Percentiles rank a stretch among this genome's conserved stretches.
Evolutionary conservation across 78 protist genomes (phyloP).

Genomic region (Dictyostelium purpureum): DNA sequence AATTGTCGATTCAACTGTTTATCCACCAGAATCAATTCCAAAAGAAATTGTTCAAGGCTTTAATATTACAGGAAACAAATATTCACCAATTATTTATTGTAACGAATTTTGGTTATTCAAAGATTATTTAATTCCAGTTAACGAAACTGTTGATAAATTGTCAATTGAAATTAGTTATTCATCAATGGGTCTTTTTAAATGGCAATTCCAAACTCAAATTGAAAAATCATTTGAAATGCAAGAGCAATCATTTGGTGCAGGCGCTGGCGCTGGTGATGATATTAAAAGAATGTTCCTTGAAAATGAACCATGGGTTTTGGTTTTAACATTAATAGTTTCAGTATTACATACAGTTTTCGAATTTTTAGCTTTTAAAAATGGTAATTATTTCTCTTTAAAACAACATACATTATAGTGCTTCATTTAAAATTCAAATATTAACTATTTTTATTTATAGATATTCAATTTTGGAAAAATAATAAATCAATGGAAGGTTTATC

Average conservation of each 20-base stretch:
- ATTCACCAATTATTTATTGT: conserved; percentile 70
- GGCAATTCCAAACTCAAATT: conserved; percentile 82
- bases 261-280: conserved; percentile 55
- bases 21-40: conserved; percentile 76
- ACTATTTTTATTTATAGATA: conserved; percentile 15
- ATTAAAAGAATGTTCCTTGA: conserved; percentile 90
- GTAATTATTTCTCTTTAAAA: conserved; percentile 3
- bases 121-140: conserved; percentile 56
- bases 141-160: conserved; percentile 66
- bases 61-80: conserved; percentile 37
- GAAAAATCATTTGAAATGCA: conserved; percentile 80
- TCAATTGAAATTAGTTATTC: conserved; percentile 3
- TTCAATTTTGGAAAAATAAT: conserved; percentile 93
- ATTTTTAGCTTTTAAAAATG: conserved; percentile 97
- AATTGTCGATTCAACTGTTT: conserved; percentile 71
- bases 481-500: conserved; percentile 94
- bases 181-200: conserved; percentile 55
- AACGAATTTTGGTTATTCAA: conserved; percentile 89
- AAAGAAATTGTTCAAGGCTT: conserved; percentile 18
- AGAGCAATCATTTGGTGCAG: conserved; percentile 33
- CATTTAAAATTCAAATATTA: not conserved
- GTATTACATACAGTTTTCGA: conserved; percentile 95
- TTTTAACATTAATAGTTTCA: conserved; percentile 89
- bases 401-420: not conserved
- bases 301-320: conserved; percentile 91